Conservation (phyloP, 2,329 filamentous ascomycete genomes). For the Sporothrix pseudoabietina region DNA sequence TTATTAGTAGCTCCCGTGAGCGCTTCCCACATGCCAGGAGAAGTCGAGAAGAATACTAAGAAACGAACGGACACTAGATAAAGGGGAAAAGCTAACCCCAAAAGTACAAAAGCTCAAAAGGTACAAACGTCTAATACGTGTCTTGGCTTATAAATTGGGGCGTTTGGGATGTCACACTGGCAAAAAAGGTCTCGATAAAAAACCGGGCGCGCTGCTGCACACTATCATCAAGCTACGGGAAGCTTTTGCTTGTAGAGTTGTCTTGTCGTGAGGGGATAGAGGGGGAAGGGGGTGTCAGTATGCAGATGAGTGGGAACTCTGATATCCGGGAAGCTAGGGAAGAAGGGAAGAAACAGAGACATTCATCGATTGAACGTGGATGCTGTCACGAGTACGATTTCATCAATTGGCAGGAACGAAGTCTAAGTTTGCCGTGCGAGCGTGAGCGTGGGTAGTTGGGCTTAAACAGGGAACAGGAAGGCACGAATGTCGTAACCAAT, state of each 20-base stretch:
- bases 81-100: not conserved
- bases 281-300: conserved; percentile 1
- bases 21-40: conserved; percentile 9
- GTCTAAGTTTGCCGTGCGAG: not conserved
- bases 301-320: not conserved
- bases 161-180: not conserved
- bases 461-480: not conserved
- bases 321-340: conserved; percentile 15
- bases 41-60: not conserved
- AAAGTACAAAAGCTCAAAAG: not conserved
- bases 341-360: not conserved
- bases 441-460: not conserved
- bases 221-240: conserved; percentile 24
- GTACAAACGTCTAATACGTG: not conserved
- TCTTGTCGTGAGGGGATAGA: not conserved
- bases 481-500: not conserved
- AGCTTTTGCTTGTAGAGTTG: not conserved
- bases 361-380: not conserved
- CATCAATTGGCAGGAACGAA: not conserved
- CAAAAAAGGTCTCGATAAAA: conserved; percentile 19
- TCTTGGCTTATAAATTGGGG: not conserved
- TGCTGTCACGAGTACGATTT: not conserved
- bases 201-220: conserved; percentile 15
- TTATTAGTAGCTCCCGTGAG: not conserved
- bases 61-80: not conserved